phyloP scores from a whole-genome alignment of 768 basidiomycete genomes.

The Russula abietina region DNA sequence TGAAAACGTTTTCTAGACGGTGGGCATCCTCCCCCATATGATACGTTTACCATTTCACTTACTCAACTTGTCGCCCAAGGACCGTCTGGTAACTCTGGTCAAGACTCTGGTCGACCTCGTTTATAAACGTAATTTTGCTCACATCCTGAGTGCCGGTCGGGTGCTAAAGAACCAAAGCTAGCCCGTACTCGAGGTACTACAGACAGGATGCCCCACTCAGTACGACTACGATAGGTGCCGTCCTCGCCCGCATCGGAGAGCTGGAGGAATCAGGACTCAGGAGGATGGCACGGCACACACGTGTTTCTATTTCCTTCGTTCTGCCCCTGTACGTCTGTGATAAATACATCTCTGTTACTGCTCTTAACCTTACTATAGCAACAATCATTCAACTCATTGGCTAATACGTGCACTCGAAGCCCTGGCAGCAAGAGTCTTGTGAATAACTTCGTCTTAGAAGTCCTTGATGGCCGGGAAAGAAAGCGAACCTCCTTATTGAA shows the following conservation, averaged over 20 bases:
- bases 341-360: neutral
- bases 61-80: neutral
- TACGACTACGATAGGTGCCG: neutral
- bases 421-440: no score
- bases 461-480: no score
- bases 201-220: neutral
- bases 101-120: constrained; percentile 17
- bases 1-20: neutral
- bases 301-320: neutral
- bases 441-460: no score
- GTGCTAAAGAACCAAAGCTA: no score
- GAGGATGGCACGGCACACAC: constrained; percentile 7
- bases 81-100: no score
- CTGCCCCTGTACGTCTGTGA: constrained; percentile 5
- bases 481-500: no score
- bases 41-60: neutral
- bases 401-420: no score
- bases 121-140: constrained; percentile 5
- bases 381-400: no score
- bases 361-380: no score
- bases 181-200: constrained; percentile 11
- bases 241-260: neutral
- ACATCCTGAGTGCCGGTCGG: no score
- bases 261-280: neutral
- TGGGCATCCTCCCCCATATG: neutral